A percentile compares a stretch with the other conserved stretches of the same genome.
Evolutionary conservation across 495 filamentous ascomycete species (phyloP).

Genomic region (Cenococcum geophilum): DNA sequence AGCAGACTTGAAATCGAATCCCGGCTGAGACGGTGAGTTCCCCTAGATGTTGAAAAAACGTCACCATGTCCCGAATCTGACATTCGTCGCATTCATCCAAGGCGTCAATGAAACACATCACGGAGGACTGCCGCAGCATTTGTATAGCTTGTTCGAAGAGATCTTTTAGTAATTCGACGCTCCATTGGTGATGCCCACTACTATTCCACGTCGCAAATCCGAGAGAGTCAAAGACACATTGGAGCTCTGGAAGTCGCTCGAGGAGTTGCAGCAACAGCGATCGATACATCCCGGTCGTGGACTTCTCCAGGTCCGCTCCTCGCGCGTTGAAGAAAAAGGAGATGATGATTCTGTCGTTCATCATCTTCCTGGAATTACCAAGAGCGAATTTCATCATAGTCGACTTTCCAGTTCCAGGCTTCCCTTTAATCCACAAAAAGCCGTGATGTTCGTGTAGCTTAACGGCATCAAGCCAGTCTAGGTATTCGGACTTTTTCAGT

Average conservation of each 20-base stretch:
- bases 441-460: conserved; percentile 1
- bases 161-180: conserved; percentile 5
- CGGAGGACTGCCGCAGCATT: conserved; percentile 6
- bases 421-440: too few relatives aligned
- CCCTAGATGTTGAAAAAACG: conserved; percentile 18
- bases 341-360: conserved; percentile 14
- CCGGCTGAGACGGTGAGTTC: conserved; percentile 7
- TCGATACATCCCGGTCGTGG: conserved; percentile 1
- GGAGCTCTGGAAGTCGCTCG: not conserved
- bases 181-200: conserved; percentile 15
- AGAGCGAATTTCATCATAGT: conserved; percentile 17
- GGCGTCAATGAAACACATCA: conserved; percentile 25
- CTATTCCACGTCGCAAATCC: conserved; percentile 7
- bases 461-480: conserved; percentile 5
- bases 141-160: conserved; percentile 17
- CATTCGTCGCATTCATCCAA: conserved; percentile 24
- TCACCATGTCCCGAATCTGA: conserved; percentile 19
- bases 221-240: conserved; percentile 19
- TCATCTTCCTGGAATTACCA: not conserved
- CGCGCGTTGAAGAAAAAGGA: conserved; percentile 41
- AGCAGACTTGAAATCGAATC: conserved; percentile 32
- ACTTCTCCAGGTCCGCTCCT: conserved; percentile 22
- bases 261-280: conserved; percentile 5
- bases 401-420: conserved; percentile 27
- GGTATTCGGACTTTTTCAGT: conserved; percentile 5